Evolutionary conservation across 2,329 filamentous ascomycete genomes (phyloP), one percentile per base, ranked within the genome.

Genomic region (Arthroderma sp.): DNA sequence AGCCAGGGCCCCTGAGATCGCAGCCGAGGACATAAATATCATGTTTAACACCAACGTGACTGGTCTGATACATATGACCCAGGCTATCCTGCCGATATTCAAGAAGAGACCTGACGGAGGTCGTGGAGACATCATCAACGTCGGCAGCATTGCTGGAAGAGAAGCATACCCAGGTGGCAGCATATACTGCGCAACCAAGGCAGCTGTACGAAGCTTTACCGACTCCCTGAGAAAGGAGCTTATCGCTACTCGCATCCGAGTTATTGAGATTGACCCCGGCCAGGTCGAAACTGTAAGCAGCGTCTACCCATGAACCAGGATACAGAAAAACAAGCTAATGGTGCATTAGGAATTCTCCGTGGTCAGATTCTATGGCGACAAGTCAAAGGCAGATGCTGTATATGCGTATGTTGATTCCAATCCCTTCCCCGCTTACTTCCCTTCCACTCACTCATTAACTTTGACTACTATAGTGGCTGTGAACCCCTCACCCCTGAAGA

Each of bases 21-120:
- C 72, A 10, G 74, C 84, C 56, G 80, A 81, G 47, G 89, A 98
- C 66, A 83, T 95, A 55, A 73, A 83, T 55, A 58, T 80, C 61
- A 95, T 96, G 87, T 85, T 95, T 60, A 68, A 76, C 39, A 96
- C 91, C 47, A 98, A 98, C 62, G 88, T 96, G 43, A 91, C 83
- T 1, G 91, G 91, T 29, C 73, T 98, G 31, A 91, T 98, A 70
- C 85, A 89, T 71, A 85, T 96, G 83, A 96, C 91, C 0, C 91
- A 98, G 71, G 85, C 85, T 38, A 72, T 95, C 48, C 67, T 96
- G 11, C 79, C 84, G 43, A 80, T 87, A 60, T 93, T 88, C 73
- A 82, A 86, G 64, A 71, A 76, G 55, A 59, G 66, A 46, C 70
- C 52, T 49, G 74, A 89, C 46, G 81, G 83, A 47, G 88, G 87